These are phyloP conservation scores for Hypoxylon perforatum DNA, from an alignment of 495 filamentous ascomycete species.

Conservation along the genomic window DNA sequence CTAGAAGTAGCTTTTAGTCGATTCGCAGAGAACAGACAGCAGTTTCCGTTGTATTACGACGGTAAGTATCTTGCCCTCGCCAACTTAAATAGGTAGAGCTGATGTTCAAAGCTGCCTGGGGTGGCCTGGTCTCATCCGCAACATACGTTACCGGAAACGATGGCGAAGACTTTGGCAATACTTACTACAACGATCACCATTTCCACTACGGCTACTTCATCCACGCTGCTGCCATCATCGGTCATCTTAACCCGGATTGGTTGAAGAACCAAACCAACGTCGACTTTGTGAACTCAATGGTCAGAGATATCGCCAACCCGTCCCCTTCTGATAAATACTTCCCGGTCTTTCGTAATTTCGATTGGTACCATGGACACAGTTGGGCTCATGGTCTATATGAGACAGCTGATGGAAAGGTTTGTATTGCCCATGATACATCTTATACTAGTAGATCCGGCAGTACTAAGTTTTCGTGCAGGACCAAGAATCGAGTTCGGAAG, in stretches of 20 bases:
- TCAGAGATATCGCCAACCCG: conserved; percentile 84
- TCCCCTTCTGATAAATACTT: conserved; percentile 76
- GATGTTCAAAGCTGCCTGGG: conserved; percentile 69
- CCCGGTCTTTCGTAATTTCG: conserved; percentile 86
- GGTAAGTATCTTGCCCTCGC: conserved; percentile 49
- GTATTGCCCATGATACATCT: background rate
- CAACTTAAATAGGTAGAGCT: conserved; percentile 15
- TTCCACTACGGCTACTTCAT: conserved; percentile 95
- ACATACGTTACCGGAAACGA: conserved; percentile 78
- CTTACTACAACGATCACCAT: conserved; percentile 95
- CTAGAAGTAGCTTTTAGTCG: conserved; percentile 81
- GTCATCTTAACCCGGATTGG: conserved; percentile 82
- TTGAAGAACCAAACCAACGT: conserved; percentile 68
- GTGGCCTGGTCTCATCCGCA: conserved; percentile 84
- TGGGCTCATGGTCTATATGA: conserved; percentile 97
- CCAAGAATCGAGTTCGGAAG: conserved; percentile 91
- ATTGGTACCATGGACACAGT: conserved; percentile 95
- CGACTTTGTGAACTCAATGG: conserved; percentile 82
- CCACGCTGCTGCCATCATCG: conserved; percentile 87
- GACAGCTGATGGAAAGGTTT: conserved; percentile 81
- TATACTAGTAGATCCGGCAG: background rate
- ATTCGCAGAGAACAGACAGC: conserved; percentile 81
- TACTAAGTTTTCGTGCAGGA: conserved; percentile 57
- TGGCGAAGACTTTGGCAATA: conserved; percentile 83
- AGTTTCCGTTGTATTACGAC: conserved; percentile 84